Conservation (phyloP, 2,329 filamentous ascomycete species). For the Macroventuria anomochaeta region DNA sequence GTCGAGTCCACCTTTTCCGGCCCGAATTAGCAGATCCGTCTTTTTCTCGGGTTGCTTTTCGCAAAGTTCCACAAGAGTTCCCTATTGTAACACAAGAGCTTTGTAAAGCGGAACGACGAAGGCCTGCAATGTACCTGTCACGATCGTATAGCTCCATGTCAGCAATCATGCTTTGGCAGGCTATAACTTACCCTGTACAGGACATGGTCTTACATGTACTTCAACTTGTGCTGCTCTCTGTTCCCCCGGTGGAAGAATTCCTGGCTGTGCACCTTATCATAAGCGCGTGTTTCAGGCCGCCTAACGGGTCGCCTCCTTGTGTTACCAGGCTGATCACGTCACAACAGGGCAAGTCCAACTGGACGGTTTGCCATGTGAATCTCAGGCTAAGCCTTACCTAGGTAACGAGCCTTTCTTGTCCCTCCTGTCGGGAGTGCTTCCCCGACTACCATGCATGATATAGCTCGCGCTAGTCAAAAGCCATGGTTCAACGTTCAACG, state of each 20-base stretch:
- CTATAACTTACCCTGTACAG: background rate
- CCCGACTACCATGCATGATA: constrained; percentile 22
- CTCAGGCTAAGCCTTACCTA: constrained; percentile 12
- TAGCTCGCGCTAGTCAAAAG: constrained; percentile 18
- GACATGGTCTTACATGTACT: background rate
- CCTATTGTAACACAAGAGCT: constrained; percentile 8
- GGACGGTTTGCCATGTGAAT: constrained; percentile 14
- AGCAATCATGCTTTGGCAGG: constrained; percentile 1
- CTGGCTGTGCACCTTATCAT: background rate
- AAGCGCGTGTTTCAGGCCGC: constrained; percentile 12
- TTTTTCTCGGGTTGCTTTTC: constrained; percentile 6
- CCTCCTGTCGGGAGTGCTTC: constrained; percentile 23
- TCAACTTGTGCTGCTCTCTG: background rate
- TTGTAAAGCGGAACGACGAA: constrained; percentile 8
- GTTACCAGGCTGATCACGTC: constrained; percentile 6
- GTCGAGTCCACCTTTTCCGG: constrained; percentile 5
- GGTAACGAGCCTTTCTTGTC: background rate
- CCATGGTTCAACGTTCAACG: constrained; percentile 21
- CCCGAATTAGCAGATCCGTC: constrained; percentile 10
- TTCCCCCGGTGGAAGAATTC: background rate
- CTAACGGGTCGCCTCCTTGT: constrained; percentile 6
- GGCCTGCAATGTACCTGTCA: constrained; percentile 13
- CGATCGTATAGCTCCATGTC: constrained; percentile 8
- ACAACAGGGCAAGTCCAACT: constrained; percentile 4
- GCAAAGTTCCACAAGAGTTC: constrained; percentile 11